A percentile compares a stretch with the other conserved stretches of the same genome.
Conservation (phyloP, 306 rosid genomes). For the Canavalia ensiformis region DNA sequence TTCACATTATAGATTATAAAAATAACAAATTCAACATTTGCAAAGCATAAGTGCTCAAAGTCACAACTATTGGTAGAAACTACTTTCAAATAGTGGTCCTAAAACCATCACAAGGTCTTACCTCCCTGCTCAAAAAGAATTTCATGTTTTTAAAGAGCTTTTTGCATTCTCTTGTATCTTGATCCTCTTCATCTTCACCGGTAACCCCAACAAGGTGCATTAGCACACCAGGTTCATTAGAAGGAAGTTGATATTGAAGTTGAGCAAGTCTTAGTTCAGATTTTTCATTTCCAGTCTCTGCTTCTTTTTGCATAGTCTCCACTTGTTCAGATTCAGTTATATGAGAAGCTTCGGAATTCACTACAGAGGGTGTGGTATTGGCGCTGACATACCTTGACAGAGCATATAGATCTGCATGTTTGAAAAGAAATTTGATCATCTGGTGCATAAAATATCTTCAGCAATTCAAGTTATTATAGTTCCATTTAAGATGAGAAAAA, state of each 20-base stretch:
- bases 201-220: conserved; percentile 78
- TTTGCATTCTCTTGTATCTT: conserved; percentile 78
- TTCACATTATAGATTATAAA: not conserved
- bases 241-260: conserved; percentile 93
- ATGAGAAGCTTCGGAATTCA: conserved; percentile 60
- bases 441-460: not conserved
- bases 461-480: conserved; percentile 25
- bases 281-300: conserved; percentile 54
- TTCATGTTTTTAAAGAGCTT: conserved; percentile 79
- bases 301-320: conserved; percentile 53
- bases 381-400: conserved; percentile 73
- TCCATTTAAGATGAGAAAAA: not conserved
- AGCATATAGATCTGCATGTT: conserved; percentile 79
- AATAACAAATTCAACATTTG: not conserved
- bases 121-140: conserved; percentile 95
- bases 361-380: conserved; percentile 50
- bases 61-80: too few relatives aligned
- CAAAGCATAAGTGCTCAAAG: not conserved
- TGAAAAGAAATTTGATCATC: conserved; percentile 2
- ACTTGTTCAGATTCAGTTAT: conserved; percentile 57
- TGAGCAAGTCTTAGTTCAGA: conserved; percentile 91
- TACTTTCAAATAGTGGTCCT: too few relatives aligned
- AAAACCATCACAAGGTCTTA: conserved; percentile 41
- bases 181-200: conserved; percentile 77
- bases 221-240: conserved; percentile 86